Evolutionary conservation across 1,139 yeast genomes (phyloP).

Genomic region (Hyphopichia pseudoburtonii): DNA sequence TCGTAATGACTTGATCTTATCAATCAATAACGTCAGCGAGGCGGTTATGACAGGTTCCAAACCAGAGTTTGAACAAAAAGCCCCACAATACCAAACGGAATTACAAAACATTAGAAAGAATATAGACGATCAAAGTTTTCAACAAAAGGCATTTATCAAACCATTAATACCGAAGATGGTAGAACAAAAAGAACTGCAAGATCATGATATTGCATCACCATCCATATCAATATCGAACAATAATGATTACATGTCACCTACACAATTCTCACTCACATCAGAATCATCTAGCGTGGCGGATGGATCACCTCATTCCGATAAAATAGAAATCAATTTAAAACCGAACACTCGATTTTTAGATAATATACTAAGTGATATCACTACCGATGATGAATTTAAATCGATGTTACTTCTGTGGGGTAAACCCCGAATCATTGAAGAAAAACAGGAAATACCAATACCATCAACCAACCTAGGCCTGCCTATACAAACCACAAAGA

Average conservation of each 20-base stretch:
- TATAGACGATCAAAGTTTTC: constrained; percentile 30
- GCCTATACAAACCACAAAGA: not conserved
- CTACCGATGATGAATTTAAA: constrained; percentile 12
- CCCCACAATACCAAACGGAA: constrained; percentile 26
- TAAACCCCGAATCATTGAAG: constrained; percentile 8
- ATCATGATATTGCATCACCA: constrained; percentile 6
- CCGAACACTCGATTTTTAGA: constrained; percentile 18
- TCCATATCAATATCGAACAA: not conserved
- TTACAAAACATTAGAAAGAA: constrained; percentile 26
- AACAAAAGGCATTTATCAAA: constrained; percentile 19
- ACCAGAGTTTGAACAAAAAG: constrained; percentile 24
- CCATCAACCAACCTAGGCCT: not conserved
- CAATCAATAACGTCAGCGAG: constrained; percentile 36
- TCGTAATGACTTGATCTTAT: constrained; percentile 31
- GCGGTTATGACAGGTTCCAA: constrained; percentile 21
- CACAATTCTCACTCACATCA: not conserved
- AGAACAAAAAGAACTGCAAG: constrained; percentile 4
- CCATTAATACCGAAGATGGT: constrained; percentile 3
- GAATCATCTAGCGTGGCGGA: not conserved
- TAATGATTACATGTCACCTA: not conserved
- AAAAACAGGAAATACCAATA: not conserved
- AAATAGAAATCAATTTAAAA: constrained; percentile 14
- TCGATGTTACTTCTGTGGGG: constrained; percentile 20
- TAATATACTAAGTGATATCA: constrained; percentile 12
- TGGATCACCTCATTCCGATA: not conserved